Evolutionary conservation across 495 filamentous ascomycete genomes (phyloP).

Genomic region (Podospora anserina): DNA sequence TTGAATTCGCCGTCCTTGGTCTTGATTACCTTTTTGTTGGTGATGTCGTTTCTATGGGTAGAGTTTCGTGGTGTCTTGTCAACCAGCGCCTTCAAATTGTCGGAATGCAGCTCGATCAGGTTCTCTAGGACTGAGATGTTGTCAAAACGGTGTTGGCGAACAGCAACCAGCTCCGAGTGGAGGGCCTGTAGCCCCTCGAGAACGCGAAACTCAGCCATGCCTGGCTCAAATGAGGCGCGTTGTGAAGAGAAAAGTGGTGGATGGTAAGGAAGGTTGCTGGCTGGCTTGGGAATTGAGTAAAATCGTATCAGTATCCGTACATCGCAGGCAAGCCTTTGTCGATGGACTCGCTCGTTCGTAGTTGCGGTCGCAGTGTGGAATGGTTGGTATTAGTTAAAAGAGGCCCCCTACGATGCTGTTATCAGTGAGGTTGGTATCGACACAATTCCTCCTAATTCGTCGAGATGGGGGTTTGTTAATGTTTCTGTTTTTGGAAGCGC

Average conservation of each 20-base stretch:
- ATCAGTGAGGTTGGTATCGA: neutral
- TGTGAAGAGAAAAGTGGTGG: neutral
- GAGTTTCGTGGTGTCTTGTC: constrained; percentile 71
- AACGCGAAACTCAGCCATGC: constrained; percentile 63
- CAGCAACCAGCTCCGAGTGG: constrained; percentile 70
- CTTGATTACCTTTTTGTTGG: constrained; percentile 59
- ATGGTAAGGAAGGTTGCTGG: neutral
- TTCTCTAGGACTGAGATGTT: constrained; percentile 61
- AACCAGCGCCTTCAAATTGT: constrained; percentile 73
- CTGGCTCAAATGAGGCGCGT: constrained; percentile 28
- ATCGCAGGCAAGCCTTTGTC: constrained; percentile 27
- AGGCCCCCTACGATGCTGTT: neutral
- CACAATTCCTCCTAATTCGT: constrained; percentile 6
- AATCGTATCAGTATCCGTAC: neutral
- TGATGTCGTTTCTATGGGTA: constrained; percentile 49
- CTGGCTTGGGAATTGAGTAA: neutral
- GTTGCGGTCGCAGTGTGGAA: neutral
- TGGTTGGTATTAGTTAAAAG: neutral
- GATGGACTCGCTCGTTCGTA: neutral
- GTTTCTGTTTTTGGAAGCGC: neutral
- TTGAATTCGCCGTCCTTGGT: constrained; percentile 68
- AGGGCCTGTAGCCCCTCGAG: constrained; percentile 70
- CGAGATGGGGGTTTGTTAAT: constrained; percentile 3
- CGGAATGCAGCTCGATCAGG: constrained; percentile 65
- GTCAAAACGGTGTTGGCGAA: constrained; percentile 58